Percentiles rank a stretch among this genome's conserved stretches.
These are phyloP conservation scores for Stephanodiscus triporus DNA, from an alignment of 108 stramenopile genomes.

Conservation along the genomic window DNA sequence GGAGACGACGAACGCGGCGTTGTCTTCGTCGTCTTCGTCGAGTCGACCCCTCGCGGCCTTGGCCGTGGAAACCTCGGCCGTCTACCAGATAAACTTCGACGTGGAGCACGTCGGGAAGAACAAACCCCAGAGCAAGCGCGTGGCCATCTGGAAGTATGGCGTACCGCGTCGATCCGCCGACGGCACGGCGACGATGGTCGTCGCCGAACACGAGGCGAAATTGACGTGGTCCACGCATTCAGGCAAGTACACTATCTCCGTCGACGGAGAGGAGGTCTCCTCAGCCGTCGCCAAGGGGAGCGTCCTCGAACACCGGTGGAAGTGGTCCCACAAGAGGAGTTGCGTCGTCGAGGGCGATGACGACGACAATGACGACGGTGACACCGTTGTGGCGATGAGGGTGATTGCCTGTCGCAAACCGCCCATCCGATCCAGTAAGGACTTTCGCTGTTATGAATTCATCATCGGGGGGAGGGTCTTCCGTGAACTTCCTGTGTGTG, in stretches of 20 bases:
- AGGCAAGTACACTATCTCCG: constrained; percentile 27
- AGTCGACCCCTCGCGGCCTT: neutral
- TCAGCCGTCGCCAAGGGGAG: constrained; percentile 22
- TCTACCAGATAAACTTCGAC: constrained; percentile 41
- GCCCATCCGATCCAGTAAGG: constrained; percentile 29
- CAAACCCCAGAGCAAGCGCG: constrained; percentile 39
- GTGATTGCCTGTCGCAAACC: constrained; percentile 45
- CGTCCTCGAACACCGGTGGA: constrained; percentile 42
- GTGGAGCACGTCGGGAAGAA: constrained; percentile 43
- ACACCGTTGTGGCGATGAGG: constrained; percentile 19
- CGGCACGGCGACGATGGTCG: neutral
- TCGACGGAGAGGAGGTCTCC: constrained; percentile 37
- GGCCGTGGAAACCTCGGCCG: neutral
- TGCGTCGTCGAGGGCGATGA: constrained; percentile 15
- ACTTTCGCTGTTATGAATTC: constrained; percentile 51
- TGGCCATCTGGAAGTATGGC: constrained; percentile 35
- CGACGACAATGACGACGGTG: neutral
- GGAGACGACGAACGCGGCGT: neutral
- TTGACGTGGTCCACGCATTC: constrained; percentile 46
- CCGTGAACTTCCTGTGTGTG: constrained; percentile 22
- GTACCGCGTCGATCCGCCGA: constrained; percentile 8
- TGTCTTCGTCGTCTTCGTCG: neutral
- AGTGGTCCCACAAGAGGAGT: constrained; percentile 26
- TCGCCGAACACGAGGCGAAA: constrained; percentile 27
- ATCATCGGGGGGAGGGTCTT: constrained; percentile 31